Evolutionary conservation across 768 basidiomycete species (phyloP), one percentile per base, ranked within the genome.

Genomic region (Boletus pseudo-olivaceus): DNA sequence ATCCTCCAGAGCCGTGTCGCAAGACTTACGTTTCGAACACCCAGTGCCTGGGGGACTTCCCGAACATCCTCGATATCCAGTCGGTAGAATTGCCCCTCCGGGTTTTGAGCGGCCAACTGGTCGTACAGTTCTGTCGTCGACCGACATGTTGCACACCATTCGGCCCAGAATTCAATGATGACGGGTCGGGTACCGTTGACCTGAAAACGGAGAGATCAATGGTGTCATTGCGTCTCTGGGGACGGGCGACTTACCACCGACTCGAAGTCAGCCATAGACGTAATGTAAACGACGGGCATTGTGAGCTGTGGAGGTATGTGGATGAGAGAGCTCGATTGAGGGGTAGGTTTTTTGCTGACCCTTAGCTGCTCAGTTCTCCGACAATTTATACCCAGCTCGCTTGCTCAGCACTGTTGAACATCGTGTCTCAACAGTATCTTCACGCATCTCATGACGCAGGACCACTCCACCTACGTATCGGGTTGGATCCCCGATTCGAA

Each of bases 81-180:
- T 48, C 67, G 67, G 58, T 69, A 69, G 55, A 68, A 68, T 1
- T 67, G 39, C 0, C 58, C 67, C 26, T 14, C 5, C 9, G 67
- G 67, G 42, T 69, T 61, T 63, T 67, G 63, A 7, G 57, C 58
- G 45, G 67, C 63, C 57, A 68, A 30, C 50, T 54, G 60, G 53
- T 68, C 51, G 42, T 64, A 68, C 10, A 66, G 19, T 7, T 55
- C 11, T 37, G 68, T 50, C 60, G 49, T 61, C 8, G 53, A 23
- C 39, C 53, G 56, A 48, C 67, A 70, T n/a, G 64, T 61, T 33
- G 19, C 17, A 26, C 67, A 68, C 67, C 67, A 68, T 12, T 69
- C 66, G 49, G 67, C 67, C 67, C 67, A 70, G 62, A 69, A 68
- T 47, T 68, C 68, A 20, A 68, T 61, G 52, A 68, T 60, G 49